Conservation (phyloP, 352 stramenopile genomes). For the Aphanomyces invadans region DNA sequence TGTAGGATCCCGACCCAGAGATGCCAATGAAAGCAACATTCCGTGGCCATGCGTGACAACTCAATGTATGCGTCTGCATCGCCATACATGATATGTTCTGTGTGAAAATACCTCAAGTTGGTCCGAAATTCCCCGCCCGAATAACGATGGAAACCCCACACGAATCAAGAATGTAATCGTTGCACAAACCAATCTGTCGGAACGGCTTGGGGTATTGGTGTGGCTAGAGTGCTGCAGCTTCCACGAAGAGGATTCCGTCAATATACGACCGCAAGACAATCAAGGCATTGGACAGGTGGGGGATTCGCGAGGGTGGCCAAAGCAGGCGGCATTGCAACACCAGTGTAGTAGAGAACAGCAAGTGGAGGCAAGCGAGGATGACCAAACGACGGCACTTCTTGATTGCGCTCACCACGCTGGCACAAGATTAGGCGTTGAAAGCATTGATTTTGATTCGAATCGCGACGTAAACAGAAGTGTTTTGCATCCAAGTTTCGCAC, state of each 20-base stretch:
- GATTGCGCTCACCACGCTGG: not conserved
- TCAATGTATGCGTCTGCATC: no score
- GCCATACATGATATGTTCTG: not conserved
- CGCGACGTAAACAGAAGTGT: not conserved
- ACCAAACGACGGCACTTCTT: not conserved
- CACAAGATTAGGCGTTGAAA: not conserved
- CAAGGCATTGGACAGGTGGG: not conserved
- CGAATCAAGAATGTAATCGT: not conserved
- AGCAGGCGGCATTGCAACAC: not conserved
- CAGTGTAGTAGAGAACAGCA: not conserved
- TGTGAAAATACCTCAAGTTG: not conserved
- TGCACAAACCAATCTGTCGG: not conserved
- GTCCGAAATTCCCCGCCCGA: not conserved
- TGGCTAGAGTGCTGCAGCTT: not conserved
- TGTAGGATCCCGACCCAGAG: no score
- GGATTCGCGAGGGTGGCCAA: not conserved
- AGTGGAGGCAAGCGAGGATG: not conserved
- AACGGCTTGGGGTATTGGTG: not conserved
- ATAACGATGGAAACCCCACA: no score
- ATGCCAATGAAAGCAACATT: no score
- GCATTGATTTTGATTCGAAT: not conserved
- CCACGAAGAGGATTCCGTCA: not conserved
- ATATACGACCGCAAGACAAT: not conserved
- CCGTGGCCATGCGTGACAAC: no score
- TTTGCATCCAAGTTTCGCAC: not conserved